Percentiles rank a stretch among this genome's conserved stretches.
Evolutionary conservation across 768 basidiomycete genomes (phyloP).

Genomic region (Amyloporia xantha): DNA sequence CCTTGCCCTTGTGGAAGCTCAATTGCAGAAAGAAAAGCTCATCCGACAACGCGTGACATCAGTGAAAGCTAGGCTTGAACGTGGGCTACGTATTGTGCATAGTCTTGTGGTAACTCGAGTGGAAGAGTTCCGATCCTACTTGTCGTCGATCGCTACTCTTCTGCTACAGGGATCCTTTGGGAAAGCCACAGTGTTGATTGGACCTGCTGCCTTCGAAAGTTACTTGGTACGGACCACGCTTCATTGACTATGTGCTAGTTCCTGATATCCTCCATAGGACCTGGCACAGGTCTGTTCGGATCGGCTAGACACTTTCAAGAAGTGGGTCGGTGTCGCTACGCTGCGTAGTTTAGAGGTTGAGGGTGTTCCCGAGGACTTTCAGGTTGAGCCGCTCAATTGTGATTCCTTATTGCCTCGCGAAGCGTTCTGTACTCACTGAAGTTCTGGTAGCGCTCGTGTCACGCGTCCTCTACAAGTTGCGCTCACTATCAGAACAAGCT

Average conservation of each 20-base stretch:
- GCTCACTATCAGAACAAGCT: slow-evolving; percentile 71
- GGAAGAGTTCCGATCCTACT: slow-evolving; percentile 47
- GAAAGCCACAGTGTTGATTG: slow-evolving; percentile 56
- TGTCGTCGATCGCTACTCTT: slow-evolving; percentile 51
- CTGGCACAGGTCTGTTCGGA: slow-evolving; percentile 69
- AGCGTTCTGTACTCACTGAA: background rate
- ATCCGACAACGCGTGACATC: slow-evolving; percentile 54
- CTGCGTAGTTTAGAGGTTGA: slow-evolving; percentile 63
- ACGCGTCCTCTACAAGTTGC: slow-evolving; percentile 80
- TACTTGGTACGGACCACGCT: slow-evolving; percentile 55
- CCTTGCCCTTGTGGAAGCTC: slow-evolving; percentile 73
- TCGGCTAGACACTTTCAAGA: slow-evolving; percentile 58
- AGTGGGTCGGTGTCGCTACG: slow-evolving; percentile 80
- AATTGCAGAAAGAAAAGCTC: slow-evolving; percentile 72
- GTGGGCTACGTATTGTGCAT: slow-evolving; percentile 65
- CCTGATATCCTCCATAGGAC: slow-evolving; percentile 32
- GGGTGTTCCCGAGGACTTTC: slow-evolving; percentile 65
- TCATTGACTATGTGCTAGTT: background rate
- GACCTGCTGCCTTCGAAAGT: slow-evolving; percentile 56
- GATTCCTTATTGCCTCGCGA: slow-evolving; percentile 17
- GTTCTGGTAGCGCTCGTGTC: slow-evolving; percentile 57
- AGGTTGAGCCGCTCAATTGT: slow-evolving; percentile 66
- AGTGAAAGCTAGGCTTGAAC: slow-evolving; percentile 48
- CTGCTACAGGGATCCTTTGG: slow-evolving; percentile 63
- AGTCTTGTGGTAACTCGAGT: slow-evolving; percentile 48